Evolutionary conservation across 176 grass and related monocot genomes (phyloP).

Genomic region (Thalia dealbata): DNA sequence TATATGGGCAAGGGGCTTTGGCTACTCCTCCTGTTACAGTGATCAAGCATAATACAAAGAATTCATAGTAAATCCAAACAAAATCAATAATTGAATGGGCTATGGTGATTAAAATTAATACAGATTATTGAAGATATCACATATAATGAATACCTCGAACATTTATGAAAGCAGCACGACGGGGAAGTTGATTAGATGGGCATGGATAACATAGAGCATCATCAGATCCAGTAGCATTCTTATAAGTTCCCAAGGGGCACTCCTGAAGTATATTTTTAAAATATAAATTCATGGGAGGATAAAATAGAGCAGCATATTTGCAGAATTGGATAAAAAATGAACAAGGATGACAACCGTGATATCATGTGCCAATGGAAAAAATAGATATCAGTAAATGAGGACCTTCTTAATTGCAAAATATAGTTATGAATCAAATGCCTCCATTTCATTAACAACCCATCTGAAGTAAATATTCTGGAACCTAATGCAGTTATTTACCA

Average conservation of each 20-base stretch:
- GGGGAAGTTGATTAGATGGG: slow-evolving; percentile 63
- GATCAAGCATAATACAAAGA: slow-evolving; percentile 11
- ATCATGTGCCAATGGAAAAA: not conserved
- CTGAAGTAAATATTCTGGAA: not conserved
- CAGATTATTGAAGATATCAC: not conserved
- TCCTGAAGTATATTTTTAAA: slow-evolving; percentile 41
- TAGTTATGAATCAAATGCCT: not conserved
- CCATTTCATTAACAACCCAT: not conserved
- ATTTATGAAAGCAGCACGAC: slow-evolving; percentile 54
- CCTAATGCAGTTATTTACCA: not conserved
- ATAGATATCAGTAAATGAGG: not conserved
- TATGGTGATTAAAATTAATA: not conserved
- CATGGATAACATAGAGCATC: slow-evolving; percentile 69
- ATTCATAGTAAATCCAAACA: slow-evolving; percentile 10
- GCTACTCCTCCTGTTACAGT: slow-evolving; percentile 61
- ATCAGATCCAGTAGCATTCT: slow-evolving; percentile 92
- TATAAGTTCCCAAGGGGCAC: slow-evolving; percentile 93
- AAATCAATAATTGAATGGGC: not conserved
- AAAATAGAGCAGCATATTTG: not conserved
- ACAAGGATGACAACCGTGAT: not conserved
- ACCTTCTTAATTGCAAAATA: not conserved
- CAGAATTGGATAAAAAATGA: too few relatives aligned
- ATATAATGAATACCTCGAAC: slow-evolving; percentile 45
- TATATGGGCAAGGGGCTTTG: slow-evolving; percentile 80
- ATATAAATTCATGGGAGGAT: not conserved